Evolutionary conservation across 345 rosid species (phyloP).

Genomic region (Psidium friedrichsthalianum): DNA sequence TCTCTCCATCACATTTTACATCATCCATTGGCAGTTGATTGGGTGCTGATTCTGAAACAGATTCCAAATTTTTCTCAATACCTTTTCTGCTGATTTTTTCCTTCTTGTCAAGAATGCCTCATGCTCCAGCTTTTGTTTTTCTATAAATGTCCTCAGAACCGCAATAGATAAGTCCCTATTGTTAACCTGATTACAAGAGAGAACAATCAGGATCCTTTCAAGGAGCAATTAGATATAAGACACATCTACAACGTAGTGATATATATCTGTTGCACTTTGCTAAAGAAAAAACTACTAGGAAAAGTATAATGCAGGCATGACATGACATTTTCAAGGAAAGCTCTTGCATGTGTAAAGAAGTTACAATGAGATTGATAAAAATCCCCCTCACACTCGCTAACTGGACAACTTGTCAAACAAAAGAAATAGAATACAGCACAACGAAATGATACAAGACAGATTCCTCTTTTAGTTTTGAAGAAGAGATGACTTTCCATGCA

Average conservation of each 20-base stretch:
- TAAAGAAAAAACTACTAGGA: neutral
- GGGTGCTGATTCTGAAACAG: constrained; percentile 23
- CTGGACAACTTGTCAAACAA: neutral
- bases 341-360: neutral
- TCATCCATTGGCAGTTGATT: constrained; percentile 8
- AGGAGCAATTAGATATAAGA: neutral
- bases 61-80: constrained; percentile 21
- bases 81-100: constrained; percentile 28
- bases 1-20: constrained; percentile 31
- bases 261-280: neutral
- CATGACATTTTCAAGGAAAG: neutral
- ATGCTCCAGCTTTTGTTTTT: constrained; percentile 61
- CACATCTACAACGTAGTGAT: neutral
- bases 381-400: neutral
- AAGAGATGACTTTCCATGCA: neutral
- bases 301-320: neutral
- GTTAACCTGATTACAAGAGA: constrained; percentile 47
- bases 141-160: constrained; percentile 67
- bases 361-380: neutral
- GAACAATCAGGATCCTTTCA: constrained; percentile 1
- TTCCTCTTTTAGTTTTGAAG: neutral
- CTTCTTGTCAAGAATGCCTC: constrained; percentile 44
- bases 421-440: neutral
- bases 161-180: constrained; percentile 90
- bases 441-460: neutral